Percentiles rank a stretch among this genome's conserved stretches.
Conservation (phyloP, 2,329 filamentous ascomycete genomes). For the Colletotrichum sp. region DNA sequence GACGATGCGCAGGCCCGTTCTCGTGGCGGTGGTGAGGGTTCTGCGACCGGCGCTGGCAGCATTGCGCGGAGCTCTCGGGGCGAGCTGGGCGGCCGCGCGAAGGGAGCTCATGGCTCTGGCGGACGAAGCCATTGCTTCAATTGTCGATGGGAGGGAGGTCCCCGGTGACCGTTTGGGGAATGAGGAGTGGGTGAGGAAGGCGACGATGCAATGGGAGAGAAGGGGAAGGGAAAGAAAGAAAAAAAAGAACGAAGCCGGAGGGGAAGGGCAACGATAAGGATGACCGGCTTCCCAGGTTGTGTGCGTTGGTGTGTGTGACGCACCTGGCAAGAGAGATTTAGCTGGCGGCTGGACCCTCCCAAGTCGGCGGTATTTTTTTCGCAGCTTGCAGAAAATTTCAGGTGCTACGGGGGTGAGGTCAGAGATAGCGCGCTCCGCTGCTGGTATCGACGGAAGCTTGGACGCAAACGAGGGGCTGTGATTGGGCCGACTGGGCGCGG, state of each 20-base stretch:
- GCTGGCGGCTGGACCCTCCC: slow-evolving; percentile 18
- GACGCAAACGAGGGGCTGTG: background rate
- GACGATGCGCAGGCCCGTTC: slow-evolving; percentile 10
- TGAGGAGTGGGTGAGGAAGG: slow-evolving; percentile 8
- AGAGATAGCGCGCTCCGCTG: slow-evolving; percentile 18
- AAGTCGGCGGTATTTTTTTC: slow-evolving; percentile 13
- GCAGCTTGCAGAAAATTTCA: slow-evolving; percentile 20
- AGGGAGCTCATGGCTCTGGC: slow-evolving; percentile 45
- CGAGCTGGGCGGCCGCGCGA: slow-evolving; percentile 27
- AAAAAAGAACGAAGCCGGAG: background rate
- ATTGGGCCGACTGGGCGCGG: background rate
- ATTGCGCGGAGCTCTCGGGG: slow-evolving; percentile 26
- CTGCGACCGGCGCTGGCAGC: slow-evolving; percentile 32
- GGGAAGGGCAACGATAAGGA: slow-evolving; percentile 21
- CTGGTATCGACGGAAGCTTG: background rate
- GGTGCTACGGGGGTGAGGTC: slow-evolving; percentile 21
- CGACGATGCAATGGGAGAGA: slow-evolving; percentile 1
- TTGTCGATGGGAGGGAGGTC: slow-evolving; percentile 22
- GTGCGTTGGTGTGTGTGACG: slow-evolving; percentile 11
- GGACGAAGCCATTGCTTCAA: slow-evolving; percentile 49
- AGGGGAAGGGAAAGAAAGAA: background rate
- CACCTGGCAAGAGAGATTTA: slow-evolving; percentile 13
- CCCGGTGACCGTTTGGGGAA: background rate
- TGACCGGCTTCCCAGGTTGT: background rate
- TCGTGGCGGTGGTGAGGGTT: slow-evolving; percentile 37